Percentiles rank a stretch among this genome's conserved stretches.
Conservation (phyloP, 179 eudicot genomes). For the Silene noctiflora region DNA sequence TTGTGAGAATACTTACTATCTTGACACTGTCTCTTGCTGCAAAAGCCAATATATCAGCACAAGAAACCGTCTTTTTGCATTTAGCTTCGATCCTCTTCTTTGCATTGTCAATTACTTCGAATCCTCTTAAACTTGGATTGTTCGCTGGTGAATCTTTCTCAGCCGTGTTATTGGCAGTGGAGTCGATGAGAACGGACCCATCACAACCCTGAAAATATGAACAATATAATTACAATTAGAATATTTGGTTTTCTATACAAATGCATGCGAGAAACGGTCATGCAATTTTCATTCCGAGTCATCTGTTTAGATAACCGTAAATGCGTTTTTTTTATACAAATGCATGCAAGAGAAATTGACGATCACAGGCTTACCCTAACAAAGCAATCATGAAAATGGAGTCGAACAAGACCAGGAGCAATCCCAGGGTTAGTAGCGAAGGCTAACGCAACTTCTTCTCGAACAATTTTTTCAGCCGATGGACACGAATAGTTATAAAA, state of each 20-base stretch:
- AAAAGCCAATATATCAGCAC: constrained; percentile 91
- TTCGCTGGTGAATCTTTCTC: constrained; percentile 83
- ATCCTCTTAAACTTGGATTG: constrained; percentile 72
- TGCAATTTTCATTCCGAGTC: too few species aligned
- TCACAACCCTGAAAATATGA: constrained; percentile 65
- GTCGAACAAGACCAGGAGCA: constrained; percentile 66
- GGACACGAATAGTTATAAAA: constrained; percentile 45
- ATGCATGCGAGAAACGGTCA: too few species aligned
- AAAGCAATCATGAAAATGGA: constrained; percentile 91
- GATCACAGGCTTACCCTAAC: constrained; percentile 51
- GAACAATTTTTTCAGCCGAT: constrained; percentile 47
- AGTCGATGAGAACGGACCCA: constrained; percentile 78
- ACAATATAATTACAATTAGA: too few species aligned
- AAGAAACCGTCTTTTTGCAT: constrained; percentile 63
- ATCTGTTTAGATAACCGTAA: too few species aligned
- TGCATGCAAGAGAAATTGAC: neutral
- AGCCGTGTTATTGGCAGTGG: constrained; percentile 55
- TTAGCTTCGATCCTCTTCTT: constrained; percentile 60
- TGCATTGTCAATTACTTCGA: constrained; percentile 68
- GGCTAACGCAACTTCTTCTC: constrained; percentile 42
- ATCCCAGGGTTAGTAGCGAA: constrained; percentile 43
- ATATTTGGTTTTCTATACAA: neutral
- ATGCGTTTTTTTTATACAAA: neutral
- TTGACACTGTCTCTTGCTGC: constrained; percentile 83
- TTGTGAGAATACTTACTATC: constrained; percentile 39